Evolutionary conservation across 2,329 filamentous ascomycete genomes (phyloP).

Genomic region (Colletotrichum coccodes): DNA sequence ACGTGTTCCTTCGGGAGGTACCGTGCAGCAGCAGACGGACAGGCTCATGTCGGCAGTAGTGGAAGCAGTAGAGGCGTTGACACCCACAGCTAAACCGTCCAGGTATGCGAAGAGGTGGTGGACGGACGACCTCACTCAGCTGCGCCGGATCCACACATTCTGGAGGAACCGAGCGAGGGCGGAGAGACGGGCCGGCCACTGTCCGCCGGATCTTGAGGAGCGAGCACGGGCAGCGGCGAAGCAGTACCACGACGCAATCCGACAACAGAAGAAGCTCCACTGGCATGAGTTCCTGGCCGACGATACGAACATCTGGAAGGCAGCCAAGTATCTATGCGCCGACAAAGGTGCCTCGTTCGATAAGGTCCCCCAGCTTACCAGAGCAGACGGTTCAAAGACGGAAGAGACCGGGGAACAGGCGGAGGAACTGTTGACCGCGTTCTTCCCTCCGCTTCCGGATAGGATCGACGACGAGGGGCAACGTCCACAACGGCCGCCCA

Average conservation of each 20-base stretch:
- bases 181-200: background rate
- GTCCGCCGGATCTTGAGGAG: background rate
- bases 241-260: background rate
- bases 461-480: background rate
- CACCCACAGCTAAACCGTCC: conserved; percentile 38
- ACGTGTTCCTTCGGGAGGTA: conserved; percentile 38
- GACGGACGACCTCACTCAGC: conserved; percentile 40
- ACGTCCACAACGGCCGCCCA: background rate
- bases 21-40: conserved; percentile 11
- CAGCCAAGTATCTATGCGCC: conserved; percentile 40
- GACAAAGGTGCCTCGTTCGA: conserved; percentile 36
- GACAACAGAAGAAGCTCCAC: background rate
- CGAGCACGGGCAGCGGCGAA: background rate
- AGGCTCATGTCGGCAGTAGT: conserved; percentile 1
- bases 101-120: conserved; percentile 43
- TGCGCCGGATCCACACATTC: conserved; percentile 39
- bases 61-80: conserved; percentile 26
- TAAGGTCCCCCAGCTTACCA: conserved; percentile 37
- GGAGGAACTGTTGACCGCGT: background rate
- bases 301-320: conserved; percentile 42
- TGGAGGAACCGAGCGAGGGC: conserved; percentile 41
- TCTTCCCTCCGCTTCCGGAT: background rate
- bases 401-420: conserved; percentile 32
- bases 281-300: background rate
- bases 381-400: conserved; percentile 33